Conservation (phyloP, 208 protist species). For the Trypanosoma cruzi region DNA sequence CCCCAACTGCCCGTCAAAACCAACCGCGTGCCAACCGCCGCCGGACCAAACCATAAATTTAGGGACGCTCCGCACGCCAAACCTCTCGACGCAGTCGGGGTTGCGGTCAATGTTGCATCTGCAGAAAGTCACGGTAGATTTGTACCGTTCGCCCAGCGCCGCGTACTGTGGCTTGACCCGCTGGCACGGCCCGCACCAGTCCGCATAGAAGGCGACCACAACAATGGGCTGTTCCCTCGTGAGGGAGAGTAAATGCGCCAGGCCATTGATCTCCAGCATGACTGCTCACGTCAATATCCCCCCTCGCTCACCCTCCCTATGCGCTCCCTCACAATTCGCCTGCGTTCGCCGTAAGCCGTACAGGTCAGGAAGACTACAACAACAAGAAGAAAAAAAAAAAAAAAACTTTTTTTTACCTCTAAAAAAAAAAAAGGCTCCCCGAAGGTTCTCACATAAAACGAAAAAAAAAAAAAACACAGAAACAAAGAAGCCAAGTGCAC, state of each 20-base stretch:
- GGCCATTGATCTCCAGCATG: constrained; percentile 82
- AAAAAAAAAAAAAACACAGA: constrained; percentile 3
- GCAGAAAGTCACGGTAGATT: constrained; percentile 57
- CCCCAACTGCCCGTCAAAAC: constrained; percentile 54
- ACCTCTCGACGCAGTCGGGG: constrained; percentile 55
- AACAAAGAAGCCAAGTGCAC: too few species aligned
- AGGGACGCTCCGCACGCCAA: constrained; percentile 60
- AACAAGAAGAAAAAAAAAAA: constrained; percentile 7
- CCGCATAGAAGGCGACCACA: constrained; percentile 89
- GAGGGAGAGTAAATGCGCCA: constrained; percentile 58
- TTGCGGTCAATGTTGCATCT: constrained; percentile 86
- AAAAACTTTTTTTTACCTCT: not conserved
- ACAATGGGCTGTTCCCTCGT: constrained; percentile 47
- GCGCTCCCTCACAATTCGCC: not conserved
- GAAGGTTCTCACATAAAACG: too few species aligned
- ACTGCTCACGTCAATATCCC: not conserved
- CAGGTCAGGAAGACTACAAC: constrained; percentile 11
- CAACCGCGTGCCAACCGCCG: constrained; percentile 43
- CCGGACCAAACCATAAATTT: constrained; percentile 81
- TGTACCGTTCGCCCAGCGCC: constrained; percentile 51
- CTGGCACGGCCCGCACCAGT: constrained; percentile 91
- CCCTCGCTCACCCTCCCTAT: not conserved
- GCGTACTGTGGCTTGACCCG: constrained; percentile 71
- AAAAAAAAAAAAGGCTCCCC: constrained; percentile 9
- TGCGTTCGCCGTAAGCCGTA: not conserved